These are phyloP conservation scores for Bruguiera parviflora DNA, from an alignment of 345 rosid genomes.

Conservation along the genomic window DNA sequence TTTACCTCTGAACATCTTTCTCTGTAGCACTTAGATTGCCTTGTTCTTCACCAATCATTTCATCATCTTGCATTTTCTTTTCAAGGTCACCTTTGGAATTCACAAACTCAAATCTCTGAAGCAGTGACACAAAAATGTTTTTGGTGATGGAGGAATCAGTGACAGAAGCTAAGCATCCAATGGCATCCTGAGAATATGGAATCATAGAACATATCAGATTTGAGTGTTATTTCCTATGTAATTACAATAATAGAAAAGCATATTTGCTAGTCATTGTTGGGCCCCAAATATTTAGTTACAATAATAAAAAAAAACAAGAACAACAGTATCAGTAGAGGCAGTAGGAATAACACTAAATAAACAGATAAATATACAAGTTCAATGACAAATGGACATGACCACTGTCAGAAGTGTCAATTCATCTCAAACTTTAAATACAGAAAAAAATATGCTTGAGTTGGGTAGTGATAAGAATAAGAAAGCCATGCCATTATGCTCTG, in stretches of 20 bases:
- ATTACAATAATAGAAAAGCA: too few species aligned
- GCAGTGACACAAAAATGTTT: slow-evolving; percentile 51
- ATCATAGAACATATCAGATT: slow-evolving; percentile 13
- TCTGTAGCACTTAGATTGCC: slow-evolving; percentile 25
- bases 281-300: too few species aligned
- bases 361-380: too few species aligned
- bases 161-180: slow-evolving; percentile 79
- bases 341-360: too few species aligned
- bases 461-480: slow-evolving; percentile 1
- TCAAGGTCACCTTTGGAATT: slow-evolving; percentile 42
- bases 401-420: too few species aligned
- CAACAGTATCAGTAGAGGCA: too few species aligned
- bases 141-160: slow-evolving; percentile 61
- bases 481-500: not conserved
- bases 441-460: too few species aligned
- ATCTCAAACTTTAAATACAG: too few species aligned
- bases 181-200: slow-evolving; percentile 61
- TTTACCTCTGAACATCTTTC: slow-evolving; percentile 53
- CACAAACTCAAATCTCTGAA: slow-evolving; percentile 54
- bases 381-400: too few species aligned
- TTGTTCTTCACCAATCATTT: slow-evolving; percentile 35
- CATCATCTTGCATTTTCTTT: slow-evolving; percentile 25
- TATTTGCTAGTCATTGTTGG: too few species aligned
- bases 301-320: too few species aligned
- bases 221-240: not conserved